These are phyloP conservation scores for Monascus purpureus DNA, from an alignment of 495 filamentous ascomycete genomes.

Conservation along the genomic window DNA sequence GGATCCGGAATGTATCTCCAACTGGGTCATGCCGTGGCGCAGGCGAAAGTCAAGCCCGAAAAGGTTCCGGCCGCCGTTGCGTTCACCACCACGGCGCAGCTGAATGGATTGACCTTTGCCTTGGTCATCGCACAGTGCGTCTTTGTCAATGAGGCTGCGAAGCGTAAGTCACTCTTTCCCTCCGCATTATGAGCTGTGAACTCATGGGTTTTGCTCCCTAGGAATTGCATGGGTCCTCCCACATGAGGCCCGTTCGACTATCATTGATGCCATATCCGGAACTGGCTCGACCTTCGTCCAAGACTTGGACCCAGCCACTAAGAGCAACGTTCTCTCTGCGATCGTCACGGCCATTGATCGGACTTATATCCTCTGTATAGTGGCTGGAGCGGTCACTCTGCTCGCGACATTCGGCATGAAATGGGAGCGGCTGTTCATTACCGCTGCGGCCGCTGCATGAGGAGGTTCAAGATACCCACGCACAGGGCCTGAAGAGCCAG, in stretches of 20 bases:
- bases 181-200: too few relatives aligned
- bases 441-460: too few relatives aligned
- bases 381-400: conserved; percentile 30
- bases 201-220: too few relatives aligned
- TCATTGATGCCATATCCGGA: conserved; percentile 36
- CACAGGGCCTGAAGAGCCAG: too few relatives aligned
- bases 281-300: conserved; percentile 25
- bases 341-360: conserved; percentile 37
- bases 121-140: conserved; percentile 44
- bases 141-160: conserved; percentile 33
- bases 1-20: conserved; percentile 39
- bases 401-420: conserved; percentile 38
- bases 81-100: conserved; percentile 41
- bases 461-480: too few relatives aligned
- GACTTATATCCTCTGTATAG: conserved; percentile 35
- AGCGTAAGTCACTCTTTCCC: neutral
- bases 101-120: conserved; percentile 35
- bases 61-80: conserved; percentile 31
- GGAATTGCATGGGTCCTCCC: too few relatives aligned
- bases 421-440: conserved; percentile 1
- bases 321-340: conserved; percentile 25
- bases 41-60: conserved; percentile 26
- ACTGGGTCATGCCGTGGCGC: conserved; percentile 39
- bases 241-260: conserved; percentile 14
- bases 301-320: conserved; percentile 16